Evolutionary conservation across 345 rosid genomes (phyloP), one percentile per base, ranked within the genome.

Genomic region (Moricandia moricandioides): DNA sequence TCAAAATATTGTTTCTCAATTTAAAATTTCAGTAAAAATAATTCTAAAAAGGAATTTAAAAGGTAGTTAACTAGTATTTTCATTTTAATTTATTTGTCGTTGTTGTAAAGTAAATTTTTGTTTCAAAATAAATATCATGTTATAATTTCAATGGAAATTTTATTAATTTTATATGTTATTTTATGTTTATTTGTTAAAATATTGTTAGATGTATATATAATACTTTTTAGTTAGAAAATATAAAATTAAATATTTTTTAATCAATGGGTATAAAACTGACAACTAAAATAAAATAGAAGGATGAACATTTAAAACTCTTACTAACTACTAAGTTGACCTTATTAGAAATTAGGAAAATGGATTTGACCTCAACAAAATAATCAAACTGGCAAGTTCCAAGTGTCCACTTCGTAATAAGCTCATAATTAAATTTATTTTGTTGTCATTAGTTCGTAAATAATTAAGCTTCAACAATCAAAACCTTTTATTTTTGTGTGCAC

Each of bases 261-360:
- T n/a, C n/a, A n/a, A n/a, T n/a, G n/a, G n/a, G n/a, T n/a, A n/a
- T n/a, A n/a, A n/a, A n/a, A n/a, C n/a, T n/a, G n/a, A n/a, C n/a
- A n/a, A n/a, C n/a, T n/a, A n/a, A n/a, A n/a, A n/a, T n/a, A n/a
- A n/a, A n/a, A n/a, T n/a, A n/a, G n/a, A n/a, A n/a, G n/a, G n/a
- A n/a, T n/a, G n/a, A 66, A 57, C 72, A 66, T 57, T 66, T 30
- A 66, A 57, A 57, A 18, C 72, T 66, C 66, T 30, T 66, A n/a
- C n/a, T n/a, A 74, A 58, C 78, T 57, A 58, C 72, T 60, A 57
- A 56, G 27, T 31, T 57, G 72, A 66, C 66, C 45, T 73, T 40
- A 5, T 29, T 65, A 17, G 16, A 8, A 27, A 12, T 12, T 57
- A 24, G 21, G 6, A 52, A 35, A 7, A 3, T 3, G 8, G 12